Conservation (phyloP, 257 asterid genomes). For the Galeopsis tetrahit region DNA sequence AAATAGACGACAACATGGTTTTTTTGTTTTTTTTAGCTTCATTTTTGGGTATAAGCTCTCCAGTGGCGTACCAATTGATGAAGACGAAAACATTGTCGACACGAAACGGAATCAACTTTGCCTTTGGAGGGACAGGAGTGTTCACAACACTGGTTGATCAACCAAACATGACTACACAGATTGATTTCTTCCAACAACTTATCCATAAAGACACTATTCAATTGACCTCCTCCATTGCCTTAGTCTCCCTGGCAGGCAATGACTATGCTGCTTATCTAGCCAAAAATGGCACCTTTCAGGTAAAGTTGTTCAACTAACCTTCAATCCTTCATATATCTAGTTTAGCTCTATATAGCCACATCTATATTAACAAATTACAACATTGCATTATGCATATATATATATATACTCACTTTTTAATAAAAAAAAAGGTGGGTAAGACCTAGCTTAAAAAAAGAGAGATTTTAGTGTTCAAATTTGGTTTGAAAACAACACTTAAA, state of each 20-base stretch:
- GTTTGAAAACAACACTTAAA: too few species aligned
- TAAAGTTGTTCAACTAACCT: conserved; percentile 33
- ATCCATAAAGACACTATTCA: conserved; percentile 37
- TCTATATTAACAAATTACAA: too few species aligned
- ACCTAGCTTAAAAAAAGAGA: too few species aligned
- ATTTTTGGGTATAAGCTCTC: conserved; percentile 52
- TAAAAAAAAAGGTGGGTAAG: too few species aligned
- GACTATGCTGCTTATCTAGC: conserved; percentile 61
- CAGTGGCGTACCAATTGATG: conserved; percentile 41
- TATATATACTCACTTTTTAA: too few species aligned
- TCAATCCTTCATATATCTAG: too few species aligned
- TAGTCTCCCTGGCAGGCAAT: conserved; percentile 71
- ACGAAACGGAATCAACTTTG: conserved; percentile 61
- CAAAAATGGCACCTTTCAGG: conserved; percentile 44
- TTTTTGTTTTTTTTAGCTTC: conserved; percentile 44
- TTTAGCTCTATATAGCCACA: too few species aligned
- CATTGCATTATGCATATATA: too few species aligned
- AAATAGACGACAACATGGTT: too few species aligned
- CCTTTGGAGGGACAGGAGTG: conserved; percentile 79
- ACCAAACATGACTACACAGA: conserved; percentile 79
- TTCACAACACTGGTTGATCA: conserved; percentile 53
- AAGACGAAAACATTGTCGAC: conserved; percentile 9
- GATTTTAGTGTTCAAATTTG: too few species aligned
- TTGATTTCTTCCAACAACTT: conserved; percentile 61
- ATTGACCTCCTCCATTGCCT: conserved; percentile 54